phyloP scores from a whole-genome alignment of 108 stramenopile species.

The Nitzschia inconspicua region DNA sequence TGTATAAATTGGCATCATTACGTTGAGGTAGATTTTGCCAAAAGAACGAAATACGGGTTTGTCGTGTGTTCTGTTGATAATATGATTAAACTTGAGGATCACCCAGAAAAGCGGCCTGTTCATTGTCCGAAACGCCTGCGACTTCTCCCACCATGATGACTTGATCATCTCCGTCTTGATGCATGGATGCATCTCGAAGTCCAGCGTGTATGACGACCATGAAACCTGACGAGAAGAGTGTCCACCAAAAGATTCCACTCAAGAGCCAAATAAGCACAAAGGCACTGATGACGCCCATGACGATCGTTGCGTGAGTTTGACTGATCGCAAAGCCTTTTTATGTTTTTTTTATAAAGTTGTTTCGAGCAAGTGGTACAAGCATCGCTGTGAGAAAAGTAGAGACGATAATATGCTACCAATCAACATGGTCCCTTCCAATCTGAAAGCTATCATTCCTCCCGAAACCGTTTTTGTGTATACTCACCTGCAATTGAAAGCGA shows the following conservation, averaged over 20 bases:
- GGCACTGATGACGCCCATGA: conserved; percentile 61
- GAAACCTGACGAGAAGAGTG: conserved; percentile 75
- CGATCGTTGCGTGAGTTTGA: conserved; percentile 78
- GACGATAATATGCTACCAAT: too few relatives aligned
- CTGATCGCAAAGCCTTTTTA: conserved; percentile 57
- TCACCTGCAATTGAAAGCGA: conserved; percentile 53
- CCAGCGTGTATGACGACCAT: conserved; percentile 65
- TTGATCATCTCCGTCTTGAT: conserved; percentile 85
- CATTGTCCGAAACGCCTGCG: conserved; percentile 11
- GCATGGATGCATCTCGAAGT: conserved; percentile 84
- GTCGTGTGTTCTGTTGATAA: too few relatives aligned
- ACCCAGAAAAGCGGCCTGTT: conserved; percentile 30
- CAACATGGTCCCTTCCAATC: not conserved
- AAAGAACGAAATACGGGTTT: too few relatives aligned
- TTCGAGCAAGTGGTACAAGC: too few relatives aligned
- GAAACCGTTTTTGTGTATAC: not conserved
- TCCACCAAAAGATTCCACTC: conserved; percentile 81
- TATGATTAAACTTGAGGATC: not conserved
- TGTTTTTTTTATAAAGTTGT: too few relatives aligned
- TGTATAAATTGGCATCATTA: too few relatives aligned
- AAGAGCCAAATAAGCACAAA: conserved; percentile 63
- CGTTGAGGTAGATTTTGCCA: too few relatives aligned
- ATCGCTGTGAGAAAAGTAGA: too few relatives aligned
- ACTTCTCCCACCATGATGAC: conserved; percentile 85
- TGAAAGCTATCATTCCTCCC: not conserved